phyloP scores from a whole-genome alignment of 2,329 filamentous ascomycete genomes.

The Alternaria alternata region DNA sequence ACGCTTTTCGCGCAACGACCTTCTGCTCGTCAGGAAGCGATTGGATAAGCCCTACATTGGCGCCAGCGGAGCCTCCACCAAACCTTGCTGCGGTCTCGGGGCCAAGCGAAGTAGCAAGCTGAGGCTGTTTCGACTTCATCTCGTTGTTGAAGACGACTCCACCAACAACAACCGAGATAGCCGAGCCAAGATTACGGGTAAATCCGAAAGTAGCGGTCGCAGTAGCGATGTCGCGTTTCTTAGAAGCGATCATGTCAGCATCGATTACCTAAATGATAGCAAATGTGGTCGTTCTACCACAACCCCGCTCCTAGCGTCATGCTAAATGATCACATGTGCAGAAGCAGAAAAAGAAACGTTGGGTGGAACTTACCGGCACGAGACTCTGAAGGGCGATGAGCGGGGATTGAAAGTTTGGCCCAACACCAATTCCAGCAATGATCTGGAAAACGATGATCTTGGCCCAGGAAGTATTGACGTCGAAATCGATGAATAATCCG shows the following conservation, averaged over 20 bases:
- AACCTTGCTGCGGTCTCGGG: slow-evolving; percentile 61
- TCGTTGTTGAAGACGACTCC: slow-evolving; percentile 82
- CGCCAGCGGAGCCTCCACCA: slow-evolving; percentile 66
- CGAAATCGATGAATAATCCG: slow-evolving; percentile 50
- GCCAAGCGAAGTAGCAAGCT: slow-evolving; percentile 61
- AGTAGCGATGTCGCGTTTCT: slow-evolving; percentile 69
- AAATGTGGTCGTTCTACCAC: background rate
- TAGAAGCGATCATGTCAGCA: slow-evolving; percentile 21
- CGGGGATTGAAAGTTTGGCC: slow-evolving; percentile 74
- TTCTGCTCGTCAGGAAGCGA: slow-evolving; percentile 59
- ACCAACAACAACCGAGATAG: slow-evolving; percentile 74
- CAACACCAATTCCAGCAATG: slow-evolving; percentile 57
- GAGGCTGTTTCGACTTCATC: slow-evolving; percentile 66
- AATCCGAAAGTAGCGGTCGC: slow-evolving; percentile 74
- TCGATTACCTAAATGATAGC: slow-evolving; percentile 4
- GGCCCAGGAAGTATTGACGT: slow-evolving; percentile 44
- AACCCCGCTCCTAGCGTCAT: slow-evolving; percentile 12
- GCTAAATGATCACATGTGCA: slow-evolving; percentile 2
- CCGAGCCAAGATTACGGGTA: slow-evolving; percentile 72
- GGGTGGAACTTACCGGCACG: slow-evolving; percentile 54
- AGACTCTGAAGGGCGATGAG: slow-evolving; percentile 73
- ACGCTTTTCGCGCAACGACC: slow-evolving; percentile 52
- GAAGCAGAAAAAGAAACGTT: background rate
- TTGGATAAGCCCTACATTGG: slow-evolving; percentile 67
- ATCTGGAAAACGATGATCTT: slow-evolving; percentile 53